Evolutionary conservation across 2,329 filamentous ascomycete species (phyloP).

Genomic region (Diaporthe amygdali): DNA sequence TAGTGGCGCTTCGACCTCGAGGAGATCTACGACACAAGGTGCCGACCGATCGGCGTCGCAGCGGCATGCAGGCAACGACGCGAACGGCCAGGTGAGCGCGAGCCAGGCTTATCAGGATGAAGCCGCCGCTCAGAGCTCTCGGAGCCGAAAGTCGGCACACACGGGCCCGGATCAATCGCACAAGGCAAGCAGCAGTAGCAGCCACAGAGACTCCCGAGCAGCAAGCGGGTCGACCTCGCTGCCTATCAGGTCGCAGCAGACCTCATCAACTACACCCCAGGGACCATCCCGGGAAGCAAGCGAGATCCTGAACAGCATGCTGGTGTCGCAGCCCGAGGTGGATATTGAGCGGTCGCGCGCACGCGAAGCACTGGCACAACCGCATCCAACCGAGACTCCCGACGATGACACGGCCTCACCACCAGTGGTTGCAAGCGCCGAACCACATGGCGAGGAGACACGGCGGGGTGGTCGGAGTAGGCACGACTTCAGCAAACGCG

Average conservation of each 20-base stretch:
- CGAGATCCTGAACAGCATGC: conserved; percentile 77
- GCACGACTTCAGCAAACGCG: conserved; percentile 63
- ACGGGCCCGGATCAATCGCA: conserved; percentile 45
- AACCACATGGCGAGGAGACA: conserved; percentile 46
- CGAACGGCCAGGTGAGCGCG: conserved; percentile 40
- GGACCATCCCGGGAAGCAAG: conserved; percentile 76
- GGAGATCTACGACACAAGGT: conserved; percentile 43
- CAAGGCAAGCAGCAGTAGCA: conserved; percentile 42
- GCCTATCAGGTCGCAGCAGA: conserved; percentile 50
- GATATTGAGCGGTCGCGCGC: conserved; percentile 76
- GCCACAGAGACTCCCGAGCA: conserved; percentile 41
- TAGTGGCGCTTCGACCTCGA: conserved; percentile 43
- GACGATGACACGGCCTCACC: conserved; percentile 53
- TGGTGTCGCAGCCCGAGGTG: conserved; percentile 76
- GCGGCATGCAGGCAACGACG: conserved; percentile 33
- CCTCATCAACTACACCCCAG: conserved; percentile 58
- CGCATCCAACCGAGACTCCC: conserved; percentile 42
- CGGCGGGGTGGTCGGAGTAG: conserved; percentile 59
- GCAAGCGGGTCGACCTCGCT: conserved; percentile 41
- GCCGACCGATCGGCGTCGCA: conserved; percentile 19
- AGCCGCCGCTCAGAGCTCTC: conserved; percentile 41
- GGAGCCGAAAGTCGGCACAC: conserved; percentile 45
- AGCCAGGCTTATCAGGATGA: conserved; percentile 38
- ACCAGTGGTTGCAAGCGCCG: conserved; percentile 47
- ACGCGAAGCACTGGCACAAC: conserved; percentile 66